Evolutionary conservation across 768 basidiomycete species (phyloP), one percentile per base, ranked within the genome.

Genomic region (Rhizopogon sp.): DNA sequence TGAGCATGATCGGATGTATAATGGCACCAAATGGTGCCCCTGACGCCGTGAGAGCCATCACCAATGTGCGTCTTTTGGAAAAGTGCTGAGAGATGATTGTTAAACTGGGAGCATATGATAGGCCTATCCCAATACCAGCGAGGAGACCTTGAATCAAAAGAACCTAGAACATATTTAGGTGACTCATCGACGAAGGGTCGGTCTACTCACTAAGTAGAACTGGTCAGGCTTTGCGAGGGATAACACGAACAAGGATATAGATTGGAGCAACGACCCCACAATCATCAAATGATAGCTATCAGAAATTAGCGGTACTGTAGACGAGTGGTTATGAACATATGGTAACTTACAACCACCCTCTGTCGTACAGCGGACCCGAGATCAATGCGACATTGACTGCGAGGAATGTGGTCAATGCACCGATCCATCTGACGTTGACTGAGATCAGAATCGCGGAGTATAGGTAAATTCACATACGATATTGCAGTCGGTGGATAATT

Each of bases 1-100:
- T 87, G 29, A 88, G 69, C 73, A 85, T 78, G 57, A 85, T 81
- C 1, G 84, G 81, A 52, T 84, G 77, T 16, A 79, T 59, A 20
- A 81, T 68, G 6, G 79, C 83, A 6, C 86, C 84, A 3, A 83
- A 63, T 3, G 79, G 75, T 33, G 77, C 74, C 20, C 78, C 78
- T 31, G 79, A 77, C 31, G 76, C 29, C 3, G 70, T 70, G 46
- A 81, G 62, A 8, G 79, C 76, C 60, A 78, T 76, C 7, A 77
- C 76, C 4, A 76, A 56, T 5, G 76, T 63, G 28, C 77, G 69
- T 13, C 69, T 66, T 44, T 63, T 64, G 28, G 62, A 62, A 65
- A 81, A 82, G 58, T 76, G 73, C 35, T 78, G 79, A 4, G 75
- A 71, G 6, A 78, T 60, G 29, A 80, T 56, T 7, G 72, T 70